phyloP scores from a whole-genome alignment of 176 grass and related monocot species.

The Microstegium vimineum region DNA sequence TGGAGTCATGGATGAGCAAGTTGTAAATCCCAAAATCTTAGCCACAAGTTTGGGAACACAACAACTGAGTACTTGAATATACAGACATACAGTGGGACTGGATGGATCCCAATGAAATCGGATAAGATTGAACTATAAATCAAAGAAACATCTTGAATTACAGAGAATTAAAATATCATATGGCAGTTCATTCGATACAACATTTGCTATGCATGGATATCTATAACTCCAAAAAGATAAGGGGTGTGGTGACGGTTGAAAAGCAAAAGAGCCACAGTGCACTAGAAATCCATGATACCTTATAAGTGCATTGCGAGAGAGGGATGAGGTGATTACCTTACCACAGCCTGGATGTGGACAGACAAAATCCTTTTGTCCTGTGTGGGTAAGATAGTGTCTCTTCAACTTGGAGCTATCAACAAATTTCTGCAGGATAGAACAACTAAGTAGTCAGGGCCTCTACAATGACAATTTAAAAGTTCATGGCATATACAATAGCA shows the following conservation, averaged over 20 bases:
- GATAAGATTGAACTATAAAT: neutral
- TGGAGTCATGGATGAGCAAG: neutral
- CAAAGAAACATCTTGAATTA: neutral
- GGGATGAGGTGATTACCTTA: slow-evolving; percentile 52
- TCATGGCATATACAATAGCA: neutral
- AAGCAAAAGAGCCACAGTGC: neutral
- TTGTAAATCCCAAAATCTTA: neutral
- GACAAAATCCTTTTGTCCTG: slow-evolving; percentile 84
- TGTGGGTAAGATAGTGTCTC: slow-evolving; percentile 81
- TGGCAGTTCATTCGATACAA: neutral
- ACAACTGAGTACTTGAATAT: neutral
- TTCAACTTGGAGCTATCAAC: slow-evolving; percentile 88
- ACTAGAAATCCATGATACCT: neutral
- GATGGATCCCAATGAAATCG: neutral
- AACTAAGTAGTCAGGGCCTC: neutral
- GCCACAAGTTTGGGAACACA: neutral
- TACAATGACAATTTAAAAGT: neutral
- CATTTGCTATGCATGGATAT: neutral
- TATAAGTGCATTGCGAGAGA: neutral
- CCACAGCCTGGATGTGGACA: slow-evolving; percentile 75
- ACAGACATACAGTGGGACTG: neutral
- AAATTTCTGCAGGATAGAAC: slow-evolving; percentile 72
- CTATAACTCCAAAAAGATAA: neutral
- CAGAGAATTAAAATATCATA: neutral
- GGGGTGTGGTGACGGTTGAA: neutral